Base-by-base conservation (phyloP, 371 early-diverging fungal genomes). In the Agmasoma carcini region DNA sequence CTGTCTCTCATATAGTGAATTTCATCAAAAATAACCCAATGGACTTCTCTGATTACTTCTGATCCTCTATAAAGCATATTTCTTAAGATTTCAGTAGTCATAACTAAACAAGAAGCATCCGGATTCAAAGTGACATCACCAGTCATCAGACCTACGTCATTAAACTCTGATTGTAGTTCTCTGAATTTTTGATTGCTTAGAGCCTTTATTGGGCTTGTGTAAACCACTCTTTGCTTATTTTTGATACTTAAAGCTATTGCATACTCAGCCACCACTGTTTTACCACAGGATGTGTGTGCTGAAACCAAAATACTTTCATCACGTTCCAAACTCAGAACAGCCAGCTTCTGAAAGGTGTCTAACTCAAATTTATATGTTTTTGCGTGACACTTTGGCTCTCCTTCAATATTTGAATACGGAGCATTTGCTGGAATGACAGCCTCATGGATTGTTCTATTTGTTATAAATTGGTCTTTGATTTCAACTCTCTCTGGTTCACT, bases 41-140 rank as follows among this genome's bases (percentile, higher is more conserved):
- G 84, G 2, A 96, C 89, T 76, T 99, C 96, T 58, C 96, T 82
- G 79, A 94, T 86, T 39, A 96, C 80, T 66, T 94, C 96, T 25
- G 86, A 86, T 19, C 97, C 96, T 34, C 89, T 82, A 72, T 96
- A 99, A 25, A 99, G 80, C 97, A 98, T 96, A 58, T 86, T 85
- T 47, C 97, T 74, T 52, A 96, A 75, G 83, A 98, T 98, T 78
- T 96, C 99, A 0, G 99, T 99, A 0, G 99, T 99, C 99, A 99
- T 99, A 17, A 99, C 96, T 46, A 99, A 70, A 67, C 93, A 92
- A 4, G 86, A 83, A 3, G 96, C 94, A 52, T 79, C 79, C 4
- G 95, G 91, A 64, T 91, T 91, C 72, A 99, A 87, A 0, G 96
- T 92, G 0, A 92, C 89, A 80, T 99, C 99, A 54, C 99, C 99